Evolutionary conservation across 768 basidiomycete species (phyloP), one percentile per base, ranked within the genome.

Genomic region (Phaeotremella skinneri): DNA sequence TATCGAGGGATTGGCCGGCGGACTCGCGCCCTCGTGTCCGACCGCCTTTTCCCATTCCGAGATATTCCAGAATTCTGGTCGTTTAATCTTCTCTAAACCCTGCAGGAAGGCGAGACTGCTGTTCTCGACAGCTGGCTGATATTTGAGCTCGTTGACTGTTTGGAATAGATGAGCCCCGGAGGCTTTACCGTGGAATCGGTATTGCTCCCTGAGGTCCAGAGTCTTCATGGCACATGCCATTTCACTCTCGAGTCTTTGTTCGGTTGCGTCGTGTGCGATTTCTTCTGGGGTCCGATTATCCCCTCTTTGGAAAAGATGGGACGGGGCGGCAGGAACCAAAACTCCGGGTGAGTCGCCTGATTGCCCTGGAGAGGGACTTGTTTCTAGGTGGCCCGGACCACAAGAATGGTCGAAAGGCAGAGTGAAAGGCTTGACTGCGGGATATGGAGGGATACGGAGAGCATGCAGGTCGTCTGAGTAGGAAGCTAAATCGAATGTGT

Each of bases 321-420:
- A 57, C 16, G 55, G 34, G 21, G 49, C 53, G 1, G 61, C 55
- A 42, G 59, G 54, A 3, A 60, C 25, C 9, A 9, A 9, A 9
- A 9, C 37, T 13, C 13, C 7, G 11, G 62, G 48, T 27, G 55
- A 27, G 25, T 62, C 27, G 0, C 62, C 62, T 9, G 31, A n/a
- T n/a, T n/a, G n/a, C n/a, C n/a, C 47, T 14, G 58, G 58, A n/a
- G 59, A 34, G 2, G 61, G 52, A 27, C 27, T 43, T 23, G 55
- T 30, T 43, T 47, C n/a, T 29, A 50, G 39, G 39, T 34, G 62
- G 52, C n/a, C 37, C 76, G 61, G 3, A 77, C 72, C 85, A 84
- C 85, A 59, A 82, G 83, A 56, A 84, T 81, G 3, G 76, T 72
- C 26, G 83, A 79, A 56, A 77, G 79, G 56, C 58, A 63, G 20